These are phyloP conservation scores for Coemansia sp. DNA, from an alignment of 371 early-diverging fungal species.

Conservation along the genomic window DNA sequence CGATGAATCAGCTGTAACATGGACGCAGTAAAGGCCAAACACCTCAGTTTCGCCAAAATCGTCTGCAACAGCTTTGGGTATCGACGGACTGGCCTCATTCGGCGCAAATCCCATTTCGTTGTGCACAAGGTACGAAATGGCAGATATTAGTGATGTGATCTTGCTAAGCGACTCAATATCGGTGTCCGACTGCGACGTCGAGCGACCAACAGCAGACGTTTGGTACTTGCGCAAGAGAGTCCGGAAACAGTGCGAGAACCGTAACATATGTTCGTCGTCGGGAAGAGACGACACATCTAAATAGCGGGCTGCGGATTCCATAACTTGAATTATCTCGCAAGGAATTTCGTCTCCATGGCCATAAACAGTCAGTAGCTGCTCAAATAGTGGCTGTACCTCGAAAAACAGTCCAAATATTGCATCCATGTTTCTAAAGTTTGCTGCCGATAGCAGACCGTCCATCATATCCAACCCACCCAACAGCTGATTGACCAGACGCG, in stretches of 20 bases:
- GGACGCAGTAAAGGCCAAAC: constrained; percentile 44
- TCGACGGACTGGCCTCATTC: constrained; percentile 21
- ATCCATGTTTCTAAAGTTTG: constrained; percentile 41
- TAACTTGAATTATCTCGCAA: constrained; percentile 25
- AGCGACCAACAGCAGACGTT: constrained; percentile 1
- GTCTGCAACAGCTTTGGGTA: constrained; percentile 25
- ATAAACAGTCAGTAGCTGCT: constrained; percentile 26
- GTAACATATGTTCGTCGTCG: constrained; percentile 35
- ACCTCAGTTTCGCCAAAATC: constrained; percentile 46
- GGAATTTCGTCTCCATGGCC: constrained; percentile 24
- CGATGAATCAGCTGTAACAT: constrained; percentile 19
- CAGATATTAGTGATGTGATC: constrained; percentile 29
- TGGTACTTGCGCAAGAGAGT: constrained; percentile 29
- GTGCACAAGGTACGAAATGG: constrained; percentile 33
- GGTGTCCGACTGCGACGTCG: not conserved
- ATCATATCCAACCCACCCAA: constrained; percentile 48
- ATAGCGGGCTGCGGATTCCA: constrained; percentile 43
- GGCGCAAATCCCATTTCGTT: constrained; percentile 49
- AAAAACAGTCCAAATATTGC: constrained; percentile 39
- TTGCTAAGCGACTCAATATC: constrained; percentile 31
- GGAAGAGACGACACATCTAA: constrained; percentile 40
- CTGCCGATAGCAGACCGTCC: constrained; percentile 46
- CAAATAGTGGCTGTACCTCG: constrained; percentile 37
- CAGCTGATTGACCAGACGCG: constrained; percentile 17
- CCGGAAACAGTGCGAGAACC: constrained; percentile 37